These are phyloP conservation scores for Trifolium repens DNA, from an alignment of 306 rosid genomes.

Conservation along the genomic window DNA sequence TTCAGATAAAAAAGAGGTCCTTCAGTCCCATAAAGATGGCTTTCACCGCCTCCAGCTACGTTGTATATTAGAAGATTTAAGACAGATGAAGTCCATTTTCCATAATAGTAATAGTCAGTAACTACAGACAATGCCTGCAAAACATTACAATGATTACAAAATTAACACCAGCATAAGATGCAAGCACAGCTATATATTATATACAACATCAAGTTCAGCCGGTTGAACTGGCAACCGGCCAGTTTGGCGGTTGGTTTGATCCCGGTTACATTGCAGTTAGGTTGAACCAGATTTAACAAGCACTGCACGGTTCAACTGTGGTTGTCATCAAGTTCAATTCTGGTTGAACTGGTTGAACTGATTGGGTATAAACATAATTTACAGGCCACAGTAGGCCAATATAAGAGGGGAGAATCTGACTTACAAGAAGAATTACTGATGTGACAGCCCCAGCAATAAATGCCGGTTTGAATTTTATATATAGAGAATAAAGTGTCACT, in stretches of 20 bases:
- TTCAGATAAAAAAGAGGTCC: constrained; percentile 79
- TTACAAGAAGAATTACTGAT: constrained; percentile 78
- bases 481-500: constrained; percentile 70
- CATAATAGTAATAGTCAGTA: constrained; percentile 69
- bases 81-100: constrained; percentile 91
- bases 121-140: constrained; percentile 73
- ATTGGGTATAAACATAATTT: constrained; percentile 15
- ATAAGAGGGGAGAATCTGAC: constrained; percentile 35
- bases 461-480: constrained; percentile 63
- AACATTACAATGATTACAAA: constrained; percentile 15
- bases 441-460: constrained; percentile 77
- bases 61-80: constrained; percentile 83
- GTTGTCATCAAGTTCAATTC: no score
- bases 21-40: constrained; percentile 94
- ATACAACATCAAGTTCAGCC: neutral
- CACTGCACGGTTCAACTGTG: no score
- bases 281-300: no score
- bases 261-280: neutral
- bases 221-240: no score
- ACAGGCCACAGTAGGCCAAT: constrained; percentile 12
- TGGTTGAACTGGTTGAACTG: no score
- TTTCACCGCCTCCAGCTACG: constrained; percentile 94
- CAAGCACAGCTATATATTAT: constrained; percentile 3
- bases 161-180: constrained; percentile 28
- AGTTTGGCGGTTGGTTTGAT: no score